A percentile compares a stretch with the other conserved stretches of the same genome.
These are phyloP conservation scores for Morella rubra DNA, from an alignment of 306 rosid genomes.

Conservation along the genomic window DNA sequence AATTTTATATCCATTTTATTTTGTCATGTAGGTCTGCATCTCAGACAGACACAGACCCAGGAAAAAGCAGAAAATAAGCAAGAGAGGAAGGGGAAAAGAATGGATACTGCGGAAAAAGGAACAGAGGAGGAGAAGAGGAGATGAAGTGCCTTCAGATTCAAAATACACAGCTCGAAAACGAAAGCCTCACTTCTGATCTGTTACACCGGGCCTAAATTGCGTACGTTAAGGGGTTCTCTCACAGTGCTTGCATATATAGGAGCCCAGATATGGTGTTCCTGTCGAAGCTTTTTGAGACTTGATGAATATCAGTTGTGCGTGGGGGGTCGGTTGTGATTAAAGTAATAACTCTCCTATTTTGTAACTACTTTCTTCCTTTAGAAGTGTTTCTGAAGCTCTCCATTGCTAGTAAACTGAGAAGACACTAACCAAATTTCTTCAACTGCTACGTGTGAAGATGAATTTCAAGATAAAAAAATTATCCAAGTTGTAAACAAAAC, in stretches of 20 bases:
- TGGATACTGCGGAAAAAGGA: slow-evolving; percentile 92
- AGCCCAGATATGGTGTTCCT: background rate
- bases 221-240: slow-evolving; percentile 4
- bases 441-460: too few relatives aligned
- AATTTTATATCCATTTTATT: background rate
- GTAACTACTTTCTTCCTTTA: too few relatives aligned
- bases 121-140: slow-evolving; percentile 86
- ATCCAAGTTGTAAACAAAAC: too few relatives aligned
- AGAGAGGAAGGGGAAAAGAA: slow-evolving; percentile 68
- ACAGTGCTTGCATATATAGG: background rate
- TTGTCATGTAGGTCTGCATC: slow-evolving; percentile 48
- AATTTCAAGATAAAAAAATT: too few relatives aligned
- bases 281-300: too few relatives aligned
- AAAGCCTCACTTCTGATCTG: slow-evolving; percentile 65
- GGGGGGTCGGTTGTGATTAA: too few relatives aligned
- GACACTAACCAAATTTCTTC: too few relatives aligned
- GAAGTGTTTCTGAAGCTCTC: too few relatives aligned
- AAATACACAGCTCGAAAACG: slow-evolving; percentile 88
- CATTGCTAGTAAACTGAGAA: too few relatives aligned
- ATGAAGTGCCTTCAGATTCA: slow-evolving; percentile 65
- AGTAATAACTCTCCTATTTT: too few relatives aligned
- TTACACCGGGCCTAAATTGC: background rate
- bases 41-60: slow-evolving; percentile 80
- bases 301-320: too few relatives aligned
- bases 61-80: slow-evolving; percentile 60